Percentiles rank a stretch among this genome's conserved stretches.
phyloP scores from a whole-genome alignment of 2,329 filamentous ascomycete species.

The Colletotrichum sidae region DNA sequence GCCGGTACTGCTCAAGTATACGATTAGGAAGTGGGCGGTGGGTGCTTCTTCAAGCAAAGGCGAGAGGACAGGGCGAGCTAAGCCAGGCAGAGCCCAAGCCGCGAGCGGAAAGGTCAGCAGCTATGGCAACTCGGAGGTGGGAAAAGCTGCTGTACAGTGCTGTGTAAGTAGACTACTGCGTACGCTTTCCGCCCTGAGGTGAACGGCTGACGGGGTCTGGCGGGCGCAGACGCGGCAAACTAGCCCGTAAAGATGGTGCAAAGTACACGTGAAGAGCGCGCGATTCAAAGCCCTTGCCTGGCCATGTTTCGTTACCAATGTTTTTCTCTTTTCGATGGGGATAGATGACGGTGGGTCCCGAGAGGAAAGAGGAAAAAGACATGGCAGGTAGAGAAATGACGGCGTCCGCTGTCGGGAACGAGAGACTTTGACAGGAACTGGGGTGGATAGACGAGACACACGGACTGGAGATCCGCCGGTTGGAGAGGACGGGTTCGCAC shows the following conservation, averaged over 20 bases:
- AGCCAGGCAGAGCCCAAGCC: no score
- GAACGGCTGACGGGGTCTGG: no score
- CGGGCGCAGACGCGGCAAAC: no score
- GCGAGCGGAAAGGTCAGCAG: no score
- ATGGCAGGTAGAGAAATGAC: neutral
- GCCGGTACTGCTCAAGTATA: slow-evolving; percentile 22
- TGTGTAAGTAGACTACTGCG: no score
- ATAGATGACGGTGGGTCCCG: no score
- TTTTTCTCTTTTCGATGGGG: no score
- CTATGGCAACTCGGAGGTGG: neutral
- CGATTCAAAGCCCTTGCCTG: slow-evolving; percentile 9
- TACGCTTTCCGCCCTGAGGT: no score
- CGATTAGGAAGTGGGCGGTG: neutral
- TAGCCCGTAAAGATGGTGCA: no score
- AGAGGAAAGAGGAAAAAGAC: neutral
- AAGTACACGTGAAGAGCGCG: neutral
- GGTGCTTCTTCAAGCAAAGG: slow-evolving; percentile 14
- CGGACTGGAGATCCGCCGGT: slow-evolving; percentile 23
- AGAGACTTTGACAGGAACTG: slow-evolving; percentile 16
- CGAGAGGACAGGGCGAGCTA: no score
- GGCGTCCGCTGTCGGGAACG: slow-evolving; percentile 4
- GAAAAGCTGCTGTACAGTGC: neutral
- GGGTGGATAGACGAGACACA: slow-evolving; percentile 1
- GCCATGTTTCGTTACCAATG: no score
- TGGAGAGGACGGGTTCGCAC: slow-evolving; percentile 5